Evolutionary conservation across 305 asterid species (phyloP).

Genomic region (Andrographis paniculata): DNA sequence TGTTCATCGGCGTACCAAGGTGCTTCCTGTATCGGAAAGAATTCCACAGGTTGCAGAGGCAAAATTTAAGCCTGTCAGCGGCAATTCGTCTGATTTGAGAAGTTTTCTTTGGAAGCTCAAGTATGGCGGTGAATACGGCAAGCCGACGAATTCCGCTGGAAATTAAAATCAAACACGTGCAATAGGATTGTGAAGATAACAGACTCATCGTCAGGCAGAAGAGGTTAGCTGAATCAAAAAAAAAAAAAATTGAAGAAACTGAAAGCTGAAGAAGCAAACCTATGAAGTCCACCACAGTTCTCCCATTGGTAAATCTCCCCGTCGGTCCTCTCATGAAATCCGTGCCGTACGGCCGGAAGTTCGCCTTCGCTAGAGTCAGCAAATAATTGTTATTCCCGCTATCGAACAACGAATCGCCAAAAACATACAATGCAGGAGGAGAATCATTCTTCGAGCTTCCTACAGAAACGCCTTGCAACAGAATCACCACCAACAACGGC

Average conservation of each 20-base stretch:
- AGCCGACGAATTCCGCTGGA: slow-evolving; percentile 65
- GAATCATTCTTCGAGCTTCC: slow-evolving; percentile 8
- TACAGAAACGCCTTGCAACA: neutral
- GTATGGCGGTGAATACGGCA: slow-evolving; percentile 59
- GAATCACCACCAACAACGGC: neutral
- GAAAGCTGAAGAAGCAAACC: slow-evolving; percentile 24
- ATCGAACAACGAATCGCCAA: slow-evolving; percentile 68
- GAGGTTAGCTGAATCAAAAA: neutral
- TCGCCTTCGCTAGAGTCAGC: slow-evolving; percentile 46
- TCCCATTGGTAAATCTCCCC: slow-evolving; percentile 75
- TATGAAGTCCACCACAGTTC: slow-evolving; percentile 51
- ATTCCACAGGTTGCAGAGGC: slow-evolving; percentile 80
- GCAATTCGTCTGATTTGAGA: slow-evolving; percentile 9
- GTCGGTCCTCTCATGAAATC: slow-evolving; percentile 43
- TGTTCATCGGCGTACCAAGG: slow-evolving; percentile 26
- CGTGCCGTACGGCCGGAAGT: slow-evolving; percentile 52
- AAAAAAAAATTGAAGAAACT: neutral
- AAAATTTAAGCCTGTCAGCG: slow-evolving; percentile 51
- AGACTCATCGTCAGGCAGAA: too few relatives aligned
- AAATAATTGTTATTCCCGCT: slow-evolving; percentile 57
- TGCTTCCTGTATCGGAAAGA: slow-evolving; percentile 50
- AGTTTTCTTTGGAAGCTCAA: slow-evolving; percentile 19
- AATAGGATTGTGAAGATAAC: too few relatives aligned
- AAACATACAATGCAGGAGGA: slow-evolving; percentile 40
- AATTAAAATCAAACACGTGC: neutral